These are phyloP conservation scores for Decorospora gaudefroyi DNA, from an alignment of 2,329 filamentous ascomycete genomes.

Conservation along the genomic window DNA sequence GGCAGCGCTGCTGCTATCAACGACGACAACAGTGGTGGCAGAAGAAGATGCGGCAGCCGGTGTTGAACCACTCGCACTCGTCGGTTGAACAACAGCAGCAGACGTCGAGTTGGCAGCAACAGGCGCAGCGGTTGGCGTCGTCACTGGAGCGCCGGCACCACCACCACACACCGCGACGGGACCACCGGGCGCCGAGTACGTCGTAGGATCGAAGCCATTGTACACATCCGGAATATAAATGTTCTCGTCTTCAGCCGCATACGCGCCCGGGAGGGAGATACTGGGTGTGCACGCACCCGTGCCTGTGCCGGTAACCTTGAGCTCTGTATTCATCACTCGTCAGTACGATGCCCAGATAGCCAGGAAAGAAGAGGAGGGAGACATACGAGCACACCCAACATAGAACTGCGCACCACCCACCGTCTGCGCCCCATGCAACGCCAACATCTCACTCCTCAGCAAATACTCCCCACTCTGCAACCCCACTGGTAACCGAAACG, in stretches of 20 bases:
- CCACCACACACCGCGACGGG: conserved; percentile 34
- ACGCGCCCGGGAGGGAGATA: conserved; percentile 50
- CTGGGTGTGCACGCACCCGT: conserved; percentile 46
- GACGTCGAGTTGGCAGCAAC: conserved; percentile 19
- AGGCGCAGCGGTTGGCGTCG: conserved; percentile 13
- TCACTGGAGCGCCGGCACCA: conserved; percentile 21
- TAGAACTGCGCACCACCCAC: conserved; percentile 53
- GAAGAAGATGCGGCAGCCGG: conserved; percentile 9
- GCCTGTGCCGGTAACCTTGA: conserved; percentile 50
- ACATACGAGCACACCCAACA: conserved; percentile 40
- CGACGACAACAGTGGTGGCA: conserved; percentile 7
- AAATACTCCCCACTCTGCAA: conserved; percentile 49
- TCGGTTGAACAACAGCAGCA: conserved; percentile 9
- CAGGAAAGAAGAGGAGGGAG: conserved; percentile 37
- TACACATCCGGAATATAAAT: conserved; percentile 47
- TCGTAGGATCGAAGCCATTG: conserved; percentile 39
- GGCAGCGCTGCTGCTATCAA: conserved; percentile 5
- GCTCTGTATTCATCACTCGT: too few relatives aligned
- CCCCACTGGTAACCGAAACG: conserved; percentile 48
- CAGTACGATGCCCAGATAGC: conserved; percentile 30
- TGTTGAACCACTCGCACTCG: too few relatives aligned
- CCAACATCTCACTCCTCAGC: conserved; percentile 55
- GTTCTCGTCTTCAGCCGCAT: conserved; percentile 37
- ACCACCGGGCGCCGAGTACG: conserved; percentile 40
- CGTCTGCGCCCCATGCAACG: conserved; percentile 48